A percentile compares a stretch with the other conserved stretches of the same genome.
phyloP scores from a whole-genome alignment of 176 grass and related monocot species.

The Zea luxurians region DNA sequence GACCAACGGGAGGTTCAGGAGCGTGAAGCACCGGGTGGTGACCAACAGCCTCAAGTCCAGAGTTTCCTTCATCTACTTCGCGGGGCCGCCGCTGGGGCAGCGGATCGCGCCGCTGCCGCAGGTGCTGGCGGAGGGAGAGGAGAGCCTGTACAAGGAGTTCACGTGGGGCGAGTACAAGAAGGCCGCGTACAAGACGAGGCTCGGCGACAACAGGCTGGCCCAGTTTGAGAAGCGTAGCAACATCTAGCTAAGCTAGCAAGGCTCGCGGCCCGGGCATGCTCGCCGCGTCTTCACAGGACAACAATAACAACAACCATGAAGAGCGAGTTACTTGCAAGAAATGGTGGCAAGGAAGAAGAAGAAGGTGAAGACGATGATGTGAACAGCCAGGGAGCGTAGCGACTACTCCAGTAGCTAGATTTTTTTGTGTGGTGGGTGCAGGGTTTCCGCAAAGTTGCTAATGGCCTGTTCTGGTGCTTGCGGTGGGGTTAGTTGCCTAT shows the following conservation, averaged over 20 bases:
- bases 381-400: constrained; percentile 15
- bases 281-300: constrained; percentile 1
- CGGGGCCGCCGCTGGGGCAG: constrained; percentile 63
- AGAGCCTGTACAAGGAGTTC: constrained; percentile 92
- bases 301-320: background rate
- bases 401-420: constrained; percentile 14
- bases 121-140: constrained; percentile 77
- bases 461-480: background rate
- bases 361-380: constrained; percentile 4
- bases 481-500: constrained; percentile 33
- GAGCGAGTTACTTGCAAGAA: background rate
- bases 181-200: constrained; percentile 96
- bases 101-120: constrained; percentile 78
- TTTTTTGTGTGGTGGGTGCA: constrained; percentile 12
- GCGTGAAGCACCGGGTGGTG: constrained; percentile 94
- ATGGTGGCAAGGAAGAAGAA: background rate
- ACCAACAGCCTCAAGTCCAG: constrained; percentile 84
- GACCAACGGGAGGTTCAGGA: constrained; percentile 93
- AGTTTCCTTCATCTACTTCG: constrained; percentile 96
- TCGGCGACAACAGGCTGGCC: constrained; percentile 82
- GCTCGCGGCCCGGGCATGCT: background rate
- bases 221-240: constrained; percentile 54
- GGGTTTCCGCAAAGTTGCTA: constrained; percentile 18
- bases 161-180: constrained; percentile 99
- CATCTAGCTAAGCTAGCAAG: background rate